Evolutionary conservation across 1,139 yeast genomes (phyloP), one percentile per base, ranked within the genome.

Genomic region (Yamadazyma buinensis): DNA sequence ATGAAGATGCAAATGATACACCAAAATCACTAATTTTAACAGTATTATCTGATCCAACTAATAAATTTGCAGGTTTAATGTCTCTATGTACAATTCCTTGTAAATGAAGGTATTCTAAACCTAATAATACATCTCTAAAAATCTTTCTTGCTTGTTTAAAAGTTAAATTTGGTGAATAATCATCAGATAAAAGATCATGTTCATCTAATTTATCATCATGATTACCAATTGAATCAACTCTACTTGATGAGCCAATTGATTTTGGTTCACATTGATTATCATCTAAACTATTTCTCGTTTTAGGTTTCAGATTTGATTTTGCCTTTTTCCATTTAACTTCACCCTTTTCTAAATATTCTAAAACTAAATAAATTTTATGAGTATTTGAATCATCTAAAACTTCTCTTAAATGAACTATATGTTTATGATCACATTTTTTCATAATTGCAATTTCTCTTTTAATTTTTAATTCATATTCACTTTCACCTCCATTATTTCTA

Each of bases 1-100:
- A 62, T 2, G 78, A 70, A 0, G 84, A 72, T 1, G 95, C 94
- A 59, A 86, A 85, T 1, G 97, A 88, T 8, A 94, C 96, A 14
- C 99, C 99, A 61, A 94, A 94, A 62, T 92, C 99, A 19, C 95
- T 84, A 23, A 94, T 94, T 58, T 92, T 92, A 21, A 92, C 97
- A 5, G 73, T 69, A 36, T 83, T 80, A 44, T 84, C 81, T 14
- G 76, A 68, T 24, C 86, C 73, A 4, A 88, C 79, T 36, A 94
- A 68, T 39, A 94, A 61, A 54, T 94, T 94, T 2, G 98, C 97
- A 1, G 99, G 99, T 55, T 94, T 94, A 40, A 94, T 92, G 59
- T 94, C 99, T 40, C 99, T 75, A 59, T 94, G 99, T 14, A 94
- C 86, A 36, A 94, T 87, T 5, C 97, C 97, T 56, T 88, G 95